phyloP scores from a whole-genome alignment of 768 basidiomycete species.

The Boletus reticuloceps region DNA sequence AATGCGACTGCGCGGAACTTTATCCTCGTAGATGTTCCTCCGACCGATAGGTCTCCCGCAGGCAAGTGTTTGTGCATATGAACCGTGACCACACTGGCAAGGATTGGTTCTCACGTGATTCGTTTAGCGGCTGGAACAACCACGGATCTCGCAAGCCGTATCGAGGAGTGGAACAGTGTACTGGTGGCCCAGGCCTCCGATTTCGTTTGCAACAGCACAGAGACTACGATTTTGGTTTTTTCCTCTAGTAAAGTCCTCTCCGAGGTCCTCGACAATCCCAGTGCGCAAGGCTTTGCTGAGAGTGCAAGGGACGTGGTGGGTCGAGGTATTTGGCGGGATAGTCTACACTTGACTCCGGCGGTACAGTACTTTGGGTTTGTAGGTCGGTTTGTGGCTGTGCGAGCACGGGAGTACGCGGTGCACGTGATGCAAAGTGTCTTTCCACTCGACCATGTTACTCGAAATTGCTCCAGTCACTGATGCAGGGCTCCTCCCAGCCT shows the following conservation, averaged over 20 bases:
- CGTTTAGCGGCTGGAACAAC: background rate
- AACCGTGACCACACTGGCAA: background rate
- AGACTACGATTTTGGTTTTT: constrained; percentile 3
- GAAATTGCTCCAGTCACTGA: constrained; percentile 20
- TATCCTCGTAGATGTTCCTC: constrained; percentile 15
- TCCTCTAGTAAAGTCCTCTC: constrained; percentile 9
- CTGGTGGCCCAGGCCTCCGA: background rate
- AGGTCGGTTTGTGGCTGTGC: constrained; percentile 9
- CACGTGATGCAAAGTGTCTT: constrained; percentile 4
- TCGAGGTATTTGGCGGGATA: constrained; percentile 36
- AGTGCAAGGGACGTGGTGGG: background rate
- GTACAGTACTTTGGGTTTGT: constrained; percentile 18
- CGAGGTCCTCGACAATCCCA: constrained; percentile 7
- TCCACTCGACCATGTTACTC: constrained; percentile 6
- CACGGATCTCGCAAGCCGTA: background rate
- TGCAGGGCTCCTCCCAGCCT: constrained; percentile 30
- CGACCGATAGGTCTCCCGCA: constrained; percentile 9
- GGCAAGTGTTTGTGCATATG: background rate
- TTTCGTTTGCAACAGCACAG: background rate
- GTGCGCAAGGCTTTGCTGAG: constrained; percentile 5
- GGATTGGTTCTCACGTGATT: background rate
- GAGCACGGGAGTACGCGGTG: background rate
- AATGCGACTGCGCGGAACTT: constrained; percentile 5
- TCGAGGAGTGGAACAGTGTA: constrained; percentile 5
- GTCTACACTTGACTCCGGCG: constrained; percentile 34